Evolutionary conservation across 768 basidiomycete species (phyloP).

Genomic region (Kwoniella mangroviensis): DNA sequence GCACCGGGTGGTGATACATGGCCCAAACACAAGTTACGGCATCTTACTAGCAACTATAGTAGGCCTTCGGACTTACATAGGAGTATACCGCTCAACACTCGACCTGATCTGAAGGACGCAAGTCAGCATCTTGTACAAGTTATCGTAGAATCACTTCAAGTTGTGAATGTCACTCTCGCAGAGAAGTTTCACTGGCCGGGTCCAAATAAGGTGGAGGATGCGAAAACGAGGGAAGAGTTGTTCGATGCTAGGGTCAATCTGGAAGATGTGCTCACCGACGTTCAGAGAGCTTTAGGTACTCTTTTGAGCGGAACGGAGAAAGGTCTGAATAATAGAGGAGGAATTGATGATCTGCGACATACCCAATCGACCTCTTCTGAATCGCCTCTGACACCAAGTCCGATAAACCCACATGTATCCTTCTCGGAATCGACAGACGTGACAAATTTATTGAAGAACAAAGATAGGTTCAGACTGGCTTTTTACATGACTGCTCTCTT

Average conservation of each 20-base stretch:
- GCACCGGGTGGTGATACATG: background rate
- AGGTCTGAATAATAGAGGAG: background rate
- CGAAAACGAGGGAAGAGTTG: constrained; percentile 1
- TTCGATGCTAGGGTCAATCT: constrained; percentile 17
- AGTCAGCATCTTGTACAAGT: constrained; percentile 23
- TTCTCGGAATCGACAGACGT: constrained; percentile 20
- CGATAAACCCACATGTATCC: background rate
- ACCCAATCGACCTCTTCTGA: constrained; percentile 8
- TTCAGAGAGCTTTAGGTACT: constrained; percentile 11
- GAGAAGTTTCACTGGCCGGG: constrained; percentile 11
- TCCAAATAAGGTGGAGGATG: background rate
- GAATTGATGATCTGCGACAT: background rate
- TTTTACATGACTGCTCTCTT: constrained; percentile 51
- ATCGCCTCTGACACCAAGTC: background rate
- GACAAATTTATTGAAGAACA: constrained; percentile 12
- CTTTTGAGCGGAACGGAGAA: constrained; percentile 13
- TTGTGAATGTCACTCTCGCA: constrained; percentile 4
- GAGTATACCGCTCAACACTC: constrained; percentile 2
- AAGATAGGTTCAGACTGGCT: constrained; percentile 43
- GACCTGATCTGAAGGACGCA: constrained; percentile 20
- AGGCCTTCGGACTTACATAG: constrained; percentile 13
- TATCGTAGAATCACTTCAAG: constrained; percentile 6
- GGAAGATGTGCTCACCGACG: constrained; percentile 14
- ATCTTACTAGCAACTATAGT: constrained; percentile 17
- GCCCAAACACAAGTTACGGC: constrained; percentile 7